A percentile compares a stretch with the other conserved stretches of the same genome.
Conservation (phyloP, 2,329 filamentous ascomycete genomes). For the Hypocreales sp. region DNA sequence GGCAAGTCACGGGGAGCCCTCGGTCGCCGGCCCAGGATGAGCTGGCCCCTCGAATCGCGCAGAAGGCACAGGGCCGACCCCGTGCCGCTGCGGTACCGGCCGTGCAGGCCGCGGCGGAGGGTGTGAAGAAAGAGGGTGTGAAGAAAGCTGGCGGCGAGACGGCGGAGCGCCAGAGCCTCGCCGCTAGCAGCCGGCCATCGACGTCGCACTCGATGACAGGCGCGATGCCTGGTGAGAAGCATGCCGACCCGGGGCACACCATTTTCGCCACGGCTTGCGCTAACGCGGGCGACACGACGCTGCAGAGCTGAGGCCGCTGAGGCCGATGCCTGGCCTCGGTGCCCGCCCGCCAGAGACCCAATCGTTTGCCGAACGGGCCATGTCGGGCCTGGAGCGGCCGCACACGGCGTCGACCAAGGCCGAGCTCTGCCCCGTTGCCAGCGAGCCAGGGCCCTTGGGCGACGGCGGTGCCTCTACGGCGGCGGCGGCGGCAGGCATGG, state of each 20-base stretch:
- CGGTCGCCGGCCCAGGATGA: slow-evolving; percentile 10
- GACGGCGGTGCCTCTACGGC: not conserved
- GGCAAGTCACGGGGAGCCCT: slow-evolving; percentile 15
- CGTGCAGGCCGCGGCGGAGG: slow-evolving; percentile 35
- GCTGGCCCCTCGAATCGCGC: slow-evolving; percentile 21
- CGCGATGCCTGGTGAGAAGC: slow-evolving; percentile 15
- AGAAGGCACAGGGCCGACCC: slow-evolving; percentile 21
- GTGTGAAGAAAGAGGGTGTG: too few relatives aligned
- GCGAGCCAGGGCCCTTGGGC: slow-evolving; percentile 10
- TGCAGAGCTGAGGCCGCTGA: slow-evolving; percentile 26
- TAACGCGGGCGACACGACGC: too few relatives aligned
- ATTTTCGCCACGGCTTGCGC: too few relatives aligned
- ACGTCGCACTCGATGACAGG: slow-evolving; percentile 27
- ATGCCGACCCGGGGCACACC: slow-evolving; percentile 2
- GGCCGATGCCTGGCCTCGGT: slow-evolving; percentile 39
- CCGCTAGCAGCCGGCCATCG: slow-evolving; percentile 34
- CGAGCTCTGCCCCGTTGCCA: slow-evolving; percentile 15
- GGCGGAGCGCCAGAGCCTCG: slow-evolving; percentile 45
- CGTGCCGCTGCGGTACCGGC: slow-evolving; percentile 29
- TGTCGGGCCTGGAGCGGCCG: slow-evolving; percentile 25
- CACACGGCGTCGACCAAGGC: slow-evolving; percentile 18
- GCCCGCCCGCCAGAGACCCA: slow-evolving; percentile 39
- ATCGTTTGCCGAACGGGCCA: slow-evolving; percentile 41
- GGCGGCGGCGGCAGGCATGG: too few relatives aligned
- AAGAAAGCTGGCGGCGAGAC: too few relatives aligned